Evolutionary conservation across 2,329 filamentous ascomycete species (phyloP), one percentile per base, ranked within the genome.

Genomic region (Colletotrichum melonis): DNA sequence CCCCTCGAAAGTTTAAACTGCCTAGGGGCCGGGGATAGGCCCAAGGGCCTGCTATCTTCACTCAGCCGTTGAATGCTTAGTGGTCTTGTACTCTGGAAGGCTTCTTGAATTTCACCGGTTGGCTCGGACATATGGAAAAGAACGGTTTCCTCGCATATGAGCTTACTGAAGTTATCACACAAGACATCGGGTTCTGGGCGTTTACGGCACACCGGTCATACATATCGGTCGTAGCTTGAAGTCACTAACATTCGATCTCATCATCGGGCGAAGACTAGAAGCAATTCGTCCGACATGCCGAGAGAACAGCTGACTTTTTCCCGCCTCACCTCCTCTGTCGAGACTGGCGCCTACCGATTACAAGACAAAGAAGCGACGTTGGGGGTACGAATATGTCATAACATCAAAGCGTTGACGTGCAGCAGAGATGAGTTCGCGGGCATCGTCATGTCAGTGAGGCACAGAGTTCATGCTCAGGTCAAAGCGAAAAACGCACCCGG

Each of bases 1-100:
- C n/a, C 62, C 63, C 49, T 65, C 14, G 42, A 67, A 67, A 73
- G 66, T 64, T 60, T 62, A 73, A 73, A 73, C 35, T 19, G 55
- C 16, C 59, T 32, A 69, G 70, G 59, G 28, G 24, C 66, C 46
- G 30, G 46, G 66, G 65, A 19, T 35, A n/a, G 12, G 54, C 28
- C 5, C 6, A 49, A 49, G 42, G 42, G 42, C 19, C 42, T 49
- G 42, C 19, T 7, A 49, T 49, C 42, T 49, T 49, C 42, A n/a
- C 42, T 49, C 42, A 19, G 19, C 42, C 42, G 42, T 49, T 49
- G 42, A 49, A 49, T 49, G 42, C 42, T 49, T 49, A 19, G 42
- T n/a, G 42, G 22, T 11, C 30, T 26, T 28, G 22, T 5, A 19
- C n/a, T 19, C 66, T 30, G 24, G 49, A 16, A 46, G 5, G 19